Base-by-base conservation (phyloP, 2,329 filamentous ascomycete genomes). In the Cadophora luteo-olivacea region DNA sequence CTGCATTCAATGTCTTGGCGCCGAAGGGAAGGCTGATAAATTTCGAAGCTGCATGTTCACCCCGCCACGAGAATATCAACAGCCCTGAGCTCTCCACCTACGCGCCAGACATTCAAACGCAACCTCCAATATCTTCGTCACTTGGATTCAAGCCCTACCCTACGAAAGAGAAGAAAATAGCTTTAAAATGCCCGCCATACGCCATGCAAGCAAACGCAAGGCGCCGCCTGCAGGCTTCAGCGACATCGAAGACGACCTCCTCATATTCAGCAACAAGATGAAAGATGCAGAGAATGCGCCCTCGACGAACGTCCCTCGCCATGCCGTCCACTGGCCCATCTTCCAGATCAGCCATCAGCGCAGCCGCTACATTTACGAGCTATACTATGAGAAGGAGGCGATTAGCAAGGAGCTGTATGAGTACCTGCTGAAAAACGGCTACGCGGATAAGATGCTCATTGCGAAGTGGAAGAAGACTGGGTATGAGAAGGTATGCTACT, bases 401-500 rank as follows among this genome's bases (percentile, higher is more conserved):
- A 98, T 99, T 79, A 92, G 89, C 81, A 95, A 92, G 82, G 85
- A 91, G 81, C 85, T 99, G 24, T 99, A 99, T 81, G 96, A 98
- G 75, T 99, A 93, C 91, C 83, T 98, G 72, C 84, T 99, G 69
- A 99, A 99, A 87, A 97, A 99, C 78, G 90, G 91, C 61, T 98
- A 99, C 79, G 96, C 94, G 5, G 96, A 99, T 81, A 89, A 92
- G 57, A 96, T 94, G 84, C 83, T 99, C 78, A 98, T 99, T 78
- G 96, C 96, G 16, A 99, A 99, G 83, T 99, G 96, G 96, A 99
- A 99, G 88, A 99, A 99, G 84, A 92, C 97, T 77, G 96, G 96
- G 19, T 99, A 99, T 77, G 96, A 99, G 81, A 97, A 98, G 89
- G 92, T 93, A 80, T 63, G n/a, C n/a, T n/a, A n/a, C n/a, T n/a